Conservation (phyloP, 1,284 basidiomycete genomes). For the Tremellales sp. region DNA sequence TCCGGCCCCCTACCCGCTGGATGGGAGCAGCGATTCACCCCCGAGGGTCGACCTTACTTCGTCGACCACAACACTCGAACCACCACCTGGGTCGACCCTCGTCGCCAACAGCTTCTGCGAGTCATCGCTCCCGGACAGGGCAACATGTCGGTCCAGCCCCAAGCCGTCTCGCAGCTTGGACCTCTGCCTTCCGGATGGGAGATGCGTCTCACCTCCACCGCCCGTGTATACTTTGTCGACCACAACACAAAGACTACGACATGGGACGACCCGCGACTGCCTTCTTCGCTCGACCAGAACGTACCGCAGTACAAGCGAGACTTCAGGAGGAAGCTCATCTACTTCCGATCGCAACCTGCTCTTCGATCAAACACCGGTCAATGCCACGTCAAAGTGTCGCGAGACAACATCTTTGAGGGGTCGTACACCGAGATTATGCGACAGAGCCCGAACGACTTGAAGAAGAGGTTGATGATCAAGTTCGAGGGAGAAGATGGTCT, state of each 20-base stretch:
- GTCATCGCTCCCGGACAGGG: conserved; percentile 82
- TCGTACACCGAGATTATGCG: conserved; percentile 92
- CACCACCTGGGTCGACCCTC: conserved; percentile 97
- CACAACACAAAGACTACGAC: conserved; percentile 90
- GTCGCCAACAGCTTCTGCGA: conserved; percentile 75
- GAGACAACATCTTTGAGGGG: conserved; percentile 93
- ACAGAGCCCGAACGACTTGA: conserved; percentile 87
- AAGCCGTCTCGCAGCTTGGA: conserved; percentile 84
- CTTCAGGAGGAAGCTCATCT: conserved; percentile 96
- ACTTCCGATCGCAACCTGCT: conserved; percentile 96
- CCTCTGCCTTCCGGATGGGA: conserved; percentile 96
- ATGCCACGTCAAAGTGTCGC: conserved; percentile 92
- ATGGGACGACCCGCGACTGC: conserved; percentile 91
- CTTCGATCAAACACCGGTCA: conserved; percentile 85
- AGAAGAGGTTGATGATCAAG: conserved; percentile 96
- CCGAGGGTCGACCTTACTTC: conserved; percentile 97
- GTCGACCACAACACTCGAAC: conserved; percentile 94
- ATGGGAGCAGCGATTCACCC: conserved; percentile 97
- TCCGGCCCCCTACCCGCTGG: conserved; percentile 82
- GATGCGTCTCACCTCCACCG: conserved; percentile 90
- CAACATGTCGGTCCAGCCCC: conserved; percentile 69
- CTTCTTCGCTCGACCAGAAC: conserved; percentile 66
- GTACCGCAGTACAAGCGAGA: conserved; percentile 99
- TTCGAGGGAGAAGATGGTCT: conserved; percentile 98
- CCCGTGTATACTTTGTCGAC: conserved; percentile 92